phyloP scores from a whole-genome alignment of 164 flowering plant species.

The Brasenia schreberi region DNA sequence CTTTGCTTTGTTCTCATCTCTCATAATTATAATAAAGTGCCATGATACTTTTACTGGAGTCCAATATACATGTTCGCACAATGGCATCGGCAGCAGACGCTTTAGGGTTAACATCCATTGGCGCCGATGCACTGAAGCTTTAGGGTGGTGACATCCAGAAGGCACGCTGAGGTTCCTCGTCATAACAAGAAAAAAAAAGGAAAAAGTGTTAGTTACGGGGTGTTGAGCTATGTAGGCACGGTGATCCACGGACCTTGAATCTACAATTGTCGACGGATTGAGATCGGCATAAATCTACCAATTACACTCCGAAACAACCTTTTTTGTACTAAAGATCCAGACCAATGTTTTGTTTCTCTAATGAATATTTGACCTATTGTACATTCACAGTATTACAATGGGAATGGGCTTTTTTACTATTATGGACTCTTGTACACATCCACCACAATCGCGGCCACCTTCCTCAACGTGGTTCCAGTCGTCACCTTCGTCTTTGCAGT shows the following conservation, averaged over 20 bases:
- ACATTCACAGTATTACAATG: not conserved
- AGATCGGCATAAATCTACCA: not conserved
- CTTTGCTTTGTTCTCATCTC: not conserved
- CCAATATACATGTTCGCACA: too few species aligned
- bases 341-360: not conserved
- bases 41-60: not conserved
- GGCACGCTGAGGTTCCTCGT: not conserved
- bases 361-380: too few species aligned
- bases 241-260: too few species aligned
- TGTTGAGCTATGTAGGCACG: too few species aligned
- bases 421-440: slow-evolving; percentile 4
- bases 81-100: too few species aligned
- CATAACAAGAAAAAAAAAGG: too few species aligned
- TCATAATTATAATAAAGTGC: not conserved
- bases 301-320: not conserved
- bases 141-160: too few species aligned
- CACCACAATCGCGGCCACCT: slow-evolving; percentile 3
- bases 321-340: not conserved
- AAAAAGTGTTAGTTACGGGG: too few species aligned
- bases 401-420: slow-evolving; percentile 7
- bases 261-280: too few species aligned
- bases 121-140: too few species aligned
- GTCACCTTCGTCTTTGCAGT: slow-evolving; percentile 3
- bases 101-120: too few species aligned
- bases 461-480: slow-evolving; percentile 4